Evolutionary conservation across 495 filamentous ascomycete species (phyloP).

Genomic region (Astrothelium subdiscretum): DNA sequence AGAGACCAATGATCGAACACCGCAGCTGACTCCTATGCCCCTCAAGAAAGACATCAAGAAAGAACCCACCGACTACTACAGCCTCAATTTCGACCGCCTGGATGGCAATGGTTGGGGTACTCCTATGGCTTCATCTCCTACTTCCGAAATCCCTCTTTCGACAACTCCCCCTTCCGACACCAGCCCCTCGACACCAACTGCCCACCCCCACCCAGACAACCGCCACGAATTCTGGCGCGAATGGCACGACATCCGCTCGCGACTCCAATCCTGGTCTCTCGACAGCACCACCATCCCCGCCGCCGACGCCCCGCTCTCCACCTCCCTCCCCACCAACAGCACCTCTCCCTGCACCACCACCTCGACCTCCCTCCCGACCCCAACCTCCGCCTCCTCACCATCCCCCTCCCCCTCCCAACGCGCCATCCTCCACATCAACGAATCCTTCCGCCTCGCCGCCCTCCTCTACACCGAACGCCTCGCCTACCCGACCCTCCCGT

Average conservation of each 20-base stretch:
- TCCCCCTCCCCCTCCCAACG: conserved; percentile 25
- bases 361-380: conserved; percentile 9
- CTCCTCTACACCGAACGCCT: conserved; percentile 87
- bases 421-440: conserved; percentile 59
- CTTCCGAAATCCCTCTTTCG: background rate
- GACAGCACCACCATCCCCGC: conserved; percentile 39
- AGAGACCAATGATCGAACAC: conserved; percentile 25
- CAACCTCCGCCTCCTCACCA: conserved; percentile 15
- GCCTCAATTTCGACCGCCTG: conserved; percentile 42
- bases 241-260: conserved; percentile 66
- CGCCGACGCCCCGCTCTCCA: conserved; percentile 23
- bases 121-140: conserved; percentile 9
- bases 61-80: conserved; percentile 37
- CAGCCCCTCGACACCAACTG: conserved; percentile 32
- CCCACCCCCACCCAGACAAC: conserved; percentile 37
- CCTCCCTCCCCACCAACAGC: conserved; percentile 12
- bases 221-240: conserved; percentile 68
- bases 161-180: conserved; percentile 12
- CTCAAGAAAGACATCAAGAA: conserved; percentile 12
- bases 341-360: conserved; percentile 20
- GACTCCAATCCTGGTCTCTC: conserved; percentile 73
- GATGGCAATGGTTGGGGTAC: conserved; percentile 51
- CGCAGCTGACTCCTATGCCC: conserved; percentile 30
- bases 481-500: conserved; percentile 63
- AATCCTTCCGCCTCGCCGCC: conserved; percentile 81